These are phyloP conservation scores for Emydomyces testavorans DNA, from an alignment of 2,329 filamentous ascomycete genomes.

Conservation along the genomic window DNA sequence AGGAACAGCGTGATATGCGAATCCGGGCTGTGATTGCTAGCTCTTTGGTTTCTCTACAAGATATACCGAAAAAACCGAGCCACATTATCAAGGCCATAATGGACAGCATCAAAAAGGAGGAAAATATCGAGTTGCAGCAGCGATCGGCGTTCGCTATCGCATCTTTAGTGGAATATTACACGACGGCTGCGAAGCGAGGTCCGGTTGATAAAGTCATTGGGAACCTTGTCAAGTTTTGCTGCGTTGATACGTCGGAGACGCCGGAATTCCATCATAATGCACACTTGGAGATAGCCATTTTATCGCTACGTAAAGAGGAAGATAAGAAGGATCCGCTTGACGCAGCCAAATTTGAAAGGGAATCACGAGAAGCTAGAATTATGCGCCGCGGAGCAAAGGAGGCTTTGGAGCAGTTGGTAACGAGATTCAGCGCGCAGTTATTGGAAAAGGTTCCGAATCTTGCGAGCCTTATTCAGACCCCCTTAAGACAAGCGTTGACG, in stretches of 20 bases:
- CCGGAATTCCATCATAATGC: conserved; percentile 86
- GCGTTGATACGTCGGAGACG: conserved; percentile 93
- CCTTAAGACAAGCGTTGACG: conserved; percentile 63
- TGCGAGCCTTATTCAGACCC: conserved; percentile 65
- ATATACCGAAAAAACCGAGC: conserved; percentile 85
- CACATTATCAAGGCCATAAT: conserved; percentile 92
- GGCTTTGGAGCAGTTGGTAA: conserved; percentile 75
- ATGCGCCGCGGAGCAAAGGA: conserved; percentile 90
- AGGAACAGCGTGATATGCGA: conserved; percentile 70
- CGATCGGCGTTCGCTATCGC: conserved; percentile 79
- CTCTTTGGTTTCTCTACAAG: conserved; percentile 74
- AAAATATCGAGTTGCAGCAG: conserved; percentile 76
- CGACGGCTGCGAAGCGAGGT: conserved; percentile 62
- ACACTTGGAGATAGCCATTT: conserved; percentile 62
- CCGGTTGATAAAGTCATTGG: conserved; percentile 93
- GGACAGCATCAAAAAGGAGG: conserved; percentile 94
- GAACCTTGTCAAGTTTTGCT: conserved; percentile 94
- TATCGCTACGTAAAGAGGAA: conserved; percentile 95
- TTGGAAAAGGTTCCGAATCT: conserved; percentile 79
- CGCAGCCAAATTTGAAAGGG: conserved; percentile 76
- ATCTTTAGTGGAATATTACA: conserved; percentile 74
- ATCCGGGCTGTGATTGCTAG: conserved; percentile 78
- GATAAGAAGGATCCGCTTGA: conserved; percentile 87
- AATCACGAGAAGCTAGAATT: conserved; percentile 78
- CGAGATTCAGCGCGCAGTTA: conserved; percentile 63